These are phyloP conservation scores for Cladophialophora exuberans DNA, from an alignment of 2,329 filamentous ascomycete species.

Conservation along the genomic window DNA sequence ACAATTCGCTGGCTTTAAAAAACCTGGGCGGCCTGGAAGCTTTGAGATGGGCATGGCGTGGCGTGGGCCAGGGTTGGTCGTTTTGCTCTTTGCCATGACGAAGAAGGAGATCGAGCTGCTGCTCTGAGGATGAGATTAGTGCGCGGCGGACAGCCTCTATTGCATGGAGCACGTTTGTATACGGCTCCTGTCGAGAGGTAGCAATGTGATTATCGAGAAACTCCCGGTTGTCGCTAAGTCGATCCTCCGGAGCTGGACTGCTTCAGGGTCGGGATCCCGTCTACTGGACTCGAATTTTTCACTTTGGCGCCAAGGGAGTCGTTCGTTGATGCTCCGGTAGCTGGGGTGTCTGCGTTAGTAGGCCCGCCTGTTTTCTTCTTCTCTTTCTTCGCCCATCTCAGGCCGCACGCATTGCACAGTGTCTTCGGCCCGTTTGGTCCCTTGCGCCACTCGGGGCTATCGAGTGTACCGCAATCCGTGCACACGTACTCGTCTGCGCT, in stretches of 20 bases:
- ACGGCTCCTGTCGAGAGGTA: no score
- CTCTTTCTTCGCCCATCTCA: conserved; percentile 70
- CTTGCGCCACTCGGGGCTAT: conserved; percentile 95
- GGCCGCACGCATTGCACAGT: conserved; percentile 93
- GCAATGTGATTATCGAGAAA: no score
- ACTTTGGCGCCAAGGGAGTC: background rate
- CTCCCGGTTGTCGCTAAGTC: no score
- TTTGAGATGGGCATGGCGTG: no score
- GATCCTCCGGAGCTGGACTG: background rate
- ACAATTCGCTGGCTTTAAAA: no score
- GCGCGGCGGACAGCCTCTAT: no score
- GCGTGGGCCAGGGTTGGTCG: no score
- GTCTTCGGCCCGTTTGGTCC: conserved; percentile 92
- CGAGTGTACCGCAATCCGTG: conserved; percentile 90
- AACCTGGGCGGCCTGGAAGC: no score
- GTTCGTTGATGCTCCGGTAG: background rate
- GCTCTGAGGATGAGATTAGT: no score
- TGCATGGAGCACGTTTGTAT: no score
- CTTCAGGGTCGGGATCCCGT: background rate
- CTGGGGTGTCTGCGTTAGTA: background rate
- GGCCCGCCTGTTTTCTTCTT: conserved; percentile 65
- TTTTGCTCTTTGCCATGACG: no score
- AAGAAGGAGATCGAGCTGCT: no score
- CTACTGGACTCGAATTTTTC: background rate
- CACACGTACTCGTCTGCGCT: conserved; percentile 86